Conservation (phyloP, 179 eudicot genomes). For the Spinacia oleracea region DNA sequence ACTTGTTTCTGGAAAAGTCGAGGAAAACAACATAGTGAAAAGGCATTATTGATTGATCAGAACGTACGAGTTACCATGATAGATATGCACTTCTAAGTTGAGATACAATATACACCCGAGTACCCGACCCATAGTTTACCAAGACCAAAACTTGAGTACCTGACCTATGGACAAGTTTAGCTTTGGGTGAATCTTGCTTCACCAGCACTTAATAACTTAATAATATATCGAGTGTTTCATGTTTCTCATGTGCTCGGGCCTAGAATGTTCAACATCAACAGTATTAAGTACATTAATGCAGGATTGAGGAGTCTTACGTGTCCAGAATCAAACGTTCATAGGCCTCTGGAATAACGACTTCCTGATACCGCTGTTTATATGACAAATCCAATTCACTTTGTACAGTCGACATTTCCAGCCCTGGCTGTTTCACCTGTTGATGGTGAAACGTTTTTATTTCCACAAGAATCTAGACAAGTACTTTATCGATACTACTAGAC, state of each 20-base stretch:
- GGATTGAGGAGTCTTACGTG: slow-evolving; percentile 29
- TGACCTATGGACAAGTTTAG: not conserved
- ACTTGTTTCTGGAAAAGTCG: not conserved
- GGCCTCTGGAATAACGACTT: slow-evolving; percentile 36
- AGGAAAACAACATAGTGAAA: not conserved
- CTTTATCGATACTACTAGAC: not conserved
- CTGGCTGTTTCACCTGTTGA: slow-evolving; percentile 88
- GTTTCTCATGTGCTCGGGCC: not conserved
- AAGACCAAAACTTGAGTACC: no score
- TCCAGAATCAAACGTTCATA: slow-evolving; percentile 39
- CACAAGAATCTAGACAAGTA: not conserved
- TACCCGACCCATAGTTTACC: not conserved
- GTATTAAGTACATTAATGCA: not conserved
- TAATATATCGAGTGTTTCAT: not conserved
- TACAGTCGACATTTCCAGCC: slow-evolving; percentile 43
- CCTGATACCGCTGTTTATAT: slow-evolving; percentile 37
- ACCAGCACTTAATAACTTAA: not conserved
- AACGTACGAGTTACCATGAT: not conserved
- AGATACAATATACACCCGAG: not conserved
- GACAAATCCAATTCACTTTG: slow-evolving; percentile 42
- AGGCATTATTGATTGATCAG: not conserved
- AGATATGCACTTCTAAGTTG: not conserved
- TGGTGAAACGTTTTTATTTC: not conserved
- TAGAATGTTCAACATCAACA: not conserved
- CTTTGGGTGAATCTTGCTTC: not conserved